phyloP scores from a whole-genome alignment of 176 grass and related monocot genomes.

The Miscanthus lutarioriparius region DNA sequence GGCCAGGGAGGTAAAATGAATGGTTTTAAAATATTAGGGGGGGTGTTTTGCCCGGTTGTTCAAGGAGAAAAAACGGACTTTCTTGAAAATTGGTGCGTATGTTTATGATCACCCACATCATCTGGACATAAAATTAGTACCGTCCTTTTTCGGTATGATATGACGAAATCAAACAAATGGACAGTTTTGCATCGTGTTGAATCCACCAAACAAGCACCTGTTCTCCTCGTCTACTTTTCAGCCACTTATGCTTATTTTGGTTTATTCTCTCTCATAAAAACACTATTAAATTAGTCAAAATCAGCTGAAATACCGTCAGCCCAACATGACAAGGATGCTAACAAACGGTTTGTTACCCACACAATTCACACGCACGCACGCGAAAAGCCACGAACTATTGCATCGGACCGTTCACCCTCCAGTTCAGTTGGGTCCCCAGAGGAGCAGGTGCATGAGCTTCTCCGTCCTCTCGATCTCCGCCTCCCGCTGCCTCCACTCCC shows the following conservation, averaged over 20 bases:
- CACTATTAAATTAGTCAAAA: no score
- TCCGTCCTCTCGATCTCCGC: slow-evolving; percentile 38
- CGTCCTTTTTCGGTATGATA: background rate
- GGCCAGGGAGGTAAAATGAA: no score
- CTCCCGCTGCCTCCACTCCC: background rate
- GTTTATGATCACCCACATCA: background rate
- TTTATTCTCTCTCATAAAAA: no score
- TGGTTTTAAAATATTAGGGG: no score
- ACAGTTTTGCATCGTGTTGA: background rate
- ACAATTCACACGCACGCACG: background rate
- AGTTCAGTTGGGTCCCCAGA: slow-evolving; percentile 67
- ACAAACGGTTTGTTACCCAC: background rate
- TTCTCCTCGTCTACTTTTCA: no score
- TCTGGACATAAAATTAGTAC: background rate
- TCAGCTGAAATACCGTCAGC: no score
- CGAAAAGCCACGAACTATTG: background rate
- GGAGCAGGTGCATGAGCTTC: slow-evolving; percentile 65
- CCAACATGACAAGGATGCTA: background rate
- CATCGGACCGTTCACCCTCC: no score
- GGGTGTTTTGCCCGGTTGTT: no score
- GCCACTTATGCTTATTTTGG: no score
- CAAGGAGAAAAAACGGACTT: no score
- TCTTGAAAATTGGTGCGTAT: no score
- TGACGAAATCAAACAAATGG: background rate
- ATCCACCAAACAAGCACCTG: background rate